phyloP scores from a whole-genome alignment of 73 alveolate species.

The Tetrahymena malaccensis region DNA sequence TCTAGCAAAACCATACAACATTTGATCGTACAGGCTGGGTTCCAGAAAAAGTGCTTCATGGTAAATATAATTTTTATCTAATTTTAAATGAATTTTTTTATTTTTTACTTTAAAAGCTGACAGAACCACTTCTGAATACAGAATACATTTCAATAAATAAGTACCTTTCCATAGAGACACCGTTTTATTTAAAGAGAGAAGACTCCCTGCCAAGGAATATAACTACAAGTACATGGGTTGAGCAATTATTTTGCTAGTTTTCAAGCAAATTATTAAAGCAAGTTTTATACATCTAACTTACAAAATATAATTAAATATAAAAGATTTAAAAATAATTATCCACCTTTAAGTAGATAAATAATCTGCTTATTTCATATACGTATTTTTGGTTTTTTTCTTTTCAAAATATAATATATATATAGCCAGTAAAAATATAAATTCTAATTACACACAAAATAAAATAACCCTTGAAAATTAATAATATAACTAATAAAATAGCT shows the following conservation, averaged over 20 bases:
- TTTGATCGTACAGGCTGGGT: neutral
- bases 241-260: neutral
- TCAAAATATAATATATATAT: too few relatives aligned
- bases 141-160: neutral
- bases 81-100: neutral
- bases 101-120: neutral
- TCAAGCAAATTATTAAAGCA: neutral
- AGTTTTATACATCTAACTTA: neutral
- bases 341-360: neutral
- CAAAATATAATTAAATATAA: too few relatives aligned
- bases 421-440: neutral
- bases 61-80: neutral
- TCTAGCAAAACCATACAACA: neutral
- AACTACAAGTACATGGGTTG: neutral
- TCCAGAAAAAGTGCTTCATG: neutral
- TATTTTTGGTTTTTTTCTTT: neutral
- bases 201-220: neutral
- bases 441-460: too few relatives aligned
- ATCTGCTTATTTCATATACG: neutral
- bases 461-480: too few relatives aligned
- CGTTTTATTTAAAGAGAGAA: neutral
- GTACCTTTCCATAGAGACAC: neutral
- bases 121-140: neutral
- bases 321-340: too few relatives aligned
- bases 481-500: too few relatives aligned